These are phyloP conservation scores for Prunus campanulata DNA, from an alignment of 306 rosid genomes.

Conservation along the genomic window DNA sequence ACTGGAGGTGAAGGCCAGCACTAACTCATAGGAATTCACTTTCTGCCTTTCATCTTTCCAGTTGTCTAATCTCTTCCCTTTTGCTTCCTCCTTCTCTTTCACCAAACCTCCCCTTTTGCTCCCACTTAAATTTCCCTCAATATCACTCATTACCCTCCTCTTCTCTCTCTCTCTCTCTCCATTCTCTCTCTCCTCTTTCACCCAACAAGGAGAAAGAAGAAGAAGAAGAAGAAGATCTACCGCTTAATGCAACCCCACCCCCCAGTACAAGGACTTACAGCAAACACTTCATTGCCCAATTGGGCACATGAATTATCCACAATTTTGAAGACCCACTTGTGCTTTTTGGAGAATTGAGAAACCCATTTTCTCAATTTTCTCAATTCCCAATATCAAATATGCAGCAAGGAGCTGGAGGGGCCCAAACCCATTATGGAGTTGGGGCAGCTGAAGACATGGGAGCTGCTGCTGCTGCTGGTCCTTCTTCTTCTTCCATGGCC, in stretches of 20 bases:
- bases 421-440: slow-evolving; percentile 20
- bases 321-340: background rate
- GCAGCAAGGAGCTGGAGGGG: slow-evolving; percentile 21
- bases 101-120: background rate
- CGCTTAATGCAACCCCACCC: background rate
- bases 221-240: background rate
- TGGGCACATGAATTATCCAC: background rate
- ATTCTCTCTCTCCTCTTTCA: background rate
- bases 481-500: background rate
- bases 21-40: slow-evolving; percentile 47
- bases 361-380: slow-evolving; percentile 2
- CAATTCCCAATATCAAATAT: background rate
- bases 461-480: slow-evolving; percentile 1
- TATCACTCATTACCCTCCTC: background rate
- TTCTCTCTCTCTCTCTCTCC: background rate
- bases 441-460: slow-evolving; percentile 5
- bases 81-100: slow-evolving; percentile 4
- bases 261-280: background rate
- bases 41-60: slow-evolving; percentile 37
- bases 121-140: background rate
- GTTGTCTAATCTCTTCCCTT: slow-evolving; percentile 28
- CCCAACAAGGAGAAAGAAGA: background rate
- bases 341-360: background rate
- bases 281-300: background rate
- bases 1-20: slow-evolving; percentile 17